phyloP scores from a whole-genome alignment of 768 basidiomycete genomes.

The Xanthoconium stramineum region DNA sequence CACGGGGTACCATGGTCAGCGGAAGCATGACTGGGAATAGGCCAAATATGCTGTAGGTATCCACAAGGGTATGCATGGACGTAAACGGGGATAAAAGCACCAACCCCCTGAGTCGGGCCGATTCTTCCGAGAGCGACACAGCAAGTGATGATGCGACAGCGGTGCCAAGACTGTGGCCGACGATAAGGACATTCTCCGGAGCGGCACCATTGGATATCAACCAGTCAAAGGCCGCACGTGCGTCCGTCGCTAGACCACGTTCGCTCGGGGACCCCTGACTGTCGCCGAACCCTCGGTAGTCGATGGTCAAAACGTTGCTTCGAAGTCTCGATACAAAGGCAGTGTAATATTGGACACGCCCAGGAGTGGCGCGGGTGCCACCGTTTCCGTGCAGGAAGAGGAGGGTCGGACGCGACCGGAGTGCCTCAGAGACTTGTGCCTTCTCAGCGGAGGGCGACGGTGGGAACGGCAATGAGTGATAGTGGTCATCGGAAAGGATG shows the following conservation, averaged over 20 bases:
- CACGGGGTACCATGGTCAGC: constrained; percentile 57
- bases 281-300: constrained; percentile 92
- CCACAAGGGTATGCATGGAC: constrained; percentile 55
- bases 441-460: constrained; percentile 37
- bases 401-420: constrained; percentile 65
- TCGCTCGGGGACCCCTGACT: constrained; percentile 79
- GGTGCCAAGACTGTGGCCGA: constrained; percentile 90
- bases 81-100: constrained; percentile 59
- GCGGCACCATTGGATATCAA: constrained; percentile 55
- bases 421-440: constrained; percentile 48
- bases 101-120: constrained; percentile 41
- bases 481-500: constrained; percentile 63
- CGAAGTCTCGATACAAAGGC: constrained; percentile 61
- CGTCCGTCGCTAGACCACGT: constrained; percentile 68
- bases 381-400: constrained; percentile 94
- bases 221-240: constrained; percentile 80
- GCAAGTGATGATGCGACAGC: constrained; percentile 60
- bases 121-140: constrained; percentile 45
- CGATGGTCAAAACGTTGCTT: constrained; percentile 79
- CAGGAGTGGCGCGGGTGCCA: constrained; percentile 66
- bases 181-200: constrained; percentile 60
- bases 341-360: constrained; percentile 67
- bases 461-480: constrained; percentile 44
- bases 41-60: constrained; percentile 65
- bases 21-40: constrained; percentile 71